Evolutionary conservation across 139 green algal species (phyloP).

Genomic region (Nannochloris sp.): DNA sequence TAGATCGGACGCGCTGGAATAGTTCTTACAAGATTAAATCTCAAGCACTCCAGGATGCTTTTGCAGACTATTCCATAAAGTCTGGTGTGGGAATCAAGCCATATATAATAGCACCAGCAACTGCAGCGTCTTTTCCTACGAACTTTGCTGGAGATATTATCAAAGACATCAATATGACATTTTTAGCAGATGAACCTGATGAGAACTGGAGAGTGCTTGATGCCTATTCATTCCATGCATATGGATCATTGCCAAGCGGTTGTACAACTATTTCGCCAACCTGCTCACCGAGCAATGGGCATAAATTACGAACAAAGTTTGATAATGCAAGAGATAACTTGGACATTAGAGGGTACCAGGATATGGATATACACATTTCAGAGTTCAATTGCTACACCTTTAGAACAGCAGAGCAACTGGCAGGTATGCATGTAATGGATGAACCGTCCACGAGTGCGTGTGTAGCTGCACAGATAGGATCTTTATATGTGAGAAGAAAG

Average conservation of each 20-base stretch:
- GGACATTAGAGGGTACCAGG: neutral
- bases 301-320: neutral
- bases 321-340: neutral
- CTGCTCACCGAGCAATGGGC: neutral
- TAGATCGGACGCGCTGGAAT: neutral
- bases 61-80: neutral
- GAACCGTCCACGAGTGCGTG: neutral
- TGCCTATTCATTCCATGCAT: neutral
- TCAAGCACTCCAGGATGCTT: constrained; percentile 5
- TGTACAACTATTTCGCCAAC: neutral
- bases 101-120: neutral
- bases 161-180: neutral
- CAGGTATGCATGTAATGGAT: neutral
- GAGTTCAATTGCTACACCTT: constrained; percentile 2
- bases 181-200: neutral
- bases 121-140: neutral
- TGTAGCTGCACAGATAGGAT: neutral
- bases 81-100: neutral
- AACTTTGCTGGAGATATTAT: neutral
- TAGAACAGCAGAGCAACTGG: neutral
- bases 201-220: neutral
- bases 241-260: neutral
- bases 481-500: neutral
- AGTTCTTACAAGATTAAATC: neutral
- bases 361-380: constrained; percentile 2